Evolutionary conservation across 345 rosid species (phyloP).

Genomic region (Linum tenue): DNA sequence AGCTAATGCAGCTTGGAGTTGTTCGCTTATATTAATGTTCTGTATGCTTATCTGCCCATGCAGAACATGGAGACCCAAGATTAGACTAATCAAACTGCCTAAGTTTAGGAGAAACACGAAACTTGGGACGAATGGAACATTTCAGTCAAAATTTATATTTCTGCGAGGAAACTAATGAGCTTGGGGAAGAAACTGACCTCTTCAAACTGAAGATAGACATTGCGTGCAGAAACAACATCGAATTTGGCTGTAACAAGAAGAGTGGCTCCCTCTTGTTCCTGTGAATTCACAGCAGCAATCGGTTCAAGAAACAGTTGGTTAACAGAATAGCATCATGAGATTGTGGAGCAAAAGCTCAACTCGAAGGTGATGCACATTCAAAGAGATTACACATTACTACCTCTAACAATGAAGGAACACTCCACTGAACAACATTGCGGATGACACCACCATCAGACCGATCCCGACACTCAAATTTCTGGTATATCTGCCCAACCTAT

Average conservation of each 20-base stretch:
- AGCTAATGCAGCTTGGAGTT: constrained; percentile 69
- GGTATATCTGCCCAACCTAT: constrained; percentile 82
- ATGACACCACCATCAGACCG: constrained; percentile 52
- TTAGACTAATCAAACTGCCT: neutral
- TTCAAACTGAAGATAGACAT: constrained; percentile 79
- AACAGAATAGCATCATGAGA: neutral
- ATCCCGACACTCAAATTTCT: constrained; percentile 64
- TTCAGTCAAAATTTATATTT: no score
- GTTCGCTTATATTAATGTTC: constrained; percentile 64
- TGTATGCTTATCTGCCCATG: constrained; percentile 59
- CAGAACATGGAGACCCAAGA: constrained; percentile 3
- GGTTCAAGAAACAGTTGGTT: neutral
- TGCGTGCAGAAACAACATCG: constrained; percentile 55
- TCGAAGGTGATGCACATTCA: constrained; percentile 3
- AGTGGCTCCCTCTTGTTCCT: constrained; percentile 89
- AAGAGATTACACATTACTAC: constrained; percentile 24
- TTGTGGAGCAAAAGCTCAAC: neutral
- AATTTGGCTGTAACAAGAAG: constrained; percentile 85
- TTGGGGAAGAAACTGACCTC: constrained; percentile 52
- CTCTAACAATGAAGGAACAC: constrained; percentile 70
- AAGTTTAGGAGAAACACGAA: neutral
- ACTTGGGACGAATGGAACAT: neutral
- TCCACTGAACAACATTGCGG: constrained; percentile 78
- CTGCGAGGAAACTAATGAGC: constrained; percentile 5
- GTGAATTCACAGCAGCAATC: constrained; percentile 10